Percentiles rank a stretch among this genome's conserved stretches.
Evolutionary conservation across 2,329 filamentous ascomycete genomes (phyloP).

Genomic region (Drechmeria coniospora): DNA sequence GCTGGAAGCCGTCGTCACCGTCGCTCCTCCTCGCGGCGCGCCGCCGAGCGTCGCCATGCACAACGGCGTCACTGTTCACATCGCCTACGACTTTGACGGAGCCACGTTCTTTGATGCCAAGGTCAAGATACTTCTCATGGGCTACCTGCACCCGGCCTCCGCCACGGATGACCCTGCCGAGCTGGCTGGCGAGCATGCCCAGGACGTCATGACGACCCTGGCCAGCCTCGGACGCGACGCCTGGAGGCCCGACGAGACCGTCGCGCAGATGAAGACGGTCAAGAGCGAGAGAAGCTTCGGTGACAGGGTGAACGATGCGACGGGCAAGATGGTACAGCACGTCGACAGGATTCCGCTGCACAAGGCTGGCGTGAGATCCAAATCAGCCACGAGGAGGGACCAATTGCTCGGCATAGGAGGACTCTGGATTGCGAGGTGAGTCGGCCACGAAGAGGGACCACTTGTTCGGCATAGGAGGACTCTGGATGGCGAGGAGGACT

Average conservation of each 20-base stretch:
- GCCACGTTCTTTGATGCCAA: conserved; percentile 23
- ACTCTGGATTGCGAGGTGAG: conserved; percentile 25
- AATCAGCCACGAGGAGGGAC: conserved; percentile 30
- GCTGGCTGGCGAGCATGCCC: conserved; percentile 14
- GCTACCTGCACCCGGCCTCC: conserved; percentile 30
- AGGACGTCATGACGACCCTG: conserved; percentile 26
- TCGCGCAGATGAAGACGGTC: conserved; percentile 20
- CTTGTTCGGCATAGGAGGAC: too few relatives aligned
- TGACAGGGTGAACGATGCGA: conserved; percentile 31
- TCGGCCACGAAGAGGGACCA: background rate
- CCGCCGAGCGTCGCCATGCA: conserved; percentile 29
- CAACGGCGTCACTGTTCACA: conserved; percentile 35
- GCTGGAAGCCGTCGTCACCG: conserved; percentile 43
- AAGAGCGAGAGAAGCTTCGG: conserved; percentile 25
- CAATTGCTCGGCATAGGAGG: conserved; percentile 32
- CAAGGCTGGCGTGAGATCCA: conserved; percentile 39
- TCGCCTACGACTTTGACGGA: conserved; percentile 35
- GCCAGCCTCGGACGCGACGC: conserved; percentile 29
- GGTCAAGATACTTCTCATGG: conserved; percentile 44
- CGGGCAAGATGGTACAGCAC: conserved; percentile 34
- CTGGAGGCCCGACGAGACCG: conserved; percentile 27
- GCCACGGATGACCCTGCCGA: conserved; percentile 8
- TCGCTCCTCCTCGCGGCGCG: conserved; percentile 33
- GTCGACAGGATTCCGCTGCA: conserved; percentile 45
- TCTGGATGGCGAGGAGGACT: too few relatives aligned